phyloP scores from a whole-genome alignment of 345 rosid genomes.

The Citrus glauca region DNA sequence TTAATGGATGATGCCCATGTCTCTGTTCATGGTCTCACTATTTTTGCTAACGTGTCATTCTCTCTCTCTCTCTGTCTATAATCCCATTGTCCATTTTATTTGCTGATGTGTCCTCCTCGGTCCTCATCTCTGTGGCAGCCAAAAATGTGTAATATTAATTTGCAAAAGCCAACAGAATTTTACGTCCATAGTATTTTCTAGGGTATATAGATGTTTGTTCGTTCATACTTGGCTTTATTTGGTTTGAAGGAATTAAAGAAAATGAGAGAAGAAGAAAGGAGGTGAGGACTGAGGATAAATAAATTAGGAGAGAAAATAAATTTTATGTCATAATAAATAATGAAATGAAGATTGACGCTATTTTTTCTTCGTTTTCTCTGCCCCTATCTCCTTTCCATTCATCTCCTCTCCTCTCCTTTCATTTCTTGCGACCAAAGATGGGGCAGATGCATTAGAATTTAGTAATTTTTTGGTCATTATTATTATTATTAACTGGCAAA shows the following conservation, averaged over 20 bases:
- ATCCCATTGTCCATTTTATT: background rate
- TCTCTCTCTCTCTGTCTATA: background rate
- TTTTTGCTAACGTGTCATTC: background rate
- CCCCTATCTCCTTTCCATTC: too few relatives aligned
- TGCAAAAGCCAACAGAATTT: background rate
- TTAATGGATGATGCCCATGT: background rate
- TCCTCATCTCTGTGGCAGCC: background rate
- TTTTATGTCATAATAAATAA: too few relatives aligned
- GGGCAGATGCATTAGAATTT: too few relatives aligned
- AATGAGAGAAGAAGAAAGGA: too few relatives aligned
- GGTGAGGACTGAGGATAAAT: too few relatives aligned
- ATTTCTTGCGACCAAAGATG: too few relatives aligned
- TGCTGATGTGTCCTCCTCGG: slow-evolving; percentile 4
- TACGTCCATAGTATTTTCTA: background rate
- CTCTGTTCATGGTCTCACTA: background rate
- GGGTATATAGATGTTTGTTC: background rate
- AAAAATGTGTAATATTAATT: background rate
- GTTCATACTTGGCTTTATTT: too few relatives aligned
- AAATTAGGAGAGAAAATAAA: too few relatives aligned
- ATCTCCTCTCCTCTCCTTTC: too few relatives aligned
- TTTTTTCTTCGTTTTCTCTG: too few relatives aligned
- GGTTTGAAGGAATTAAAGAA: too few relatives aligned
- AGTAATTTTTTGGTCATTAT: background rate
- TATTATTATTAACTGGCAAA: background rate
- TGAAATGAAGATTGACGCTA: too few relatives aligned